Evolutionary conservation across 2,329 filamentous ascomycete species (phyloP), one percentile per base, ranked within the genome.

Genomic region (Cercospora canescens): DNA sequence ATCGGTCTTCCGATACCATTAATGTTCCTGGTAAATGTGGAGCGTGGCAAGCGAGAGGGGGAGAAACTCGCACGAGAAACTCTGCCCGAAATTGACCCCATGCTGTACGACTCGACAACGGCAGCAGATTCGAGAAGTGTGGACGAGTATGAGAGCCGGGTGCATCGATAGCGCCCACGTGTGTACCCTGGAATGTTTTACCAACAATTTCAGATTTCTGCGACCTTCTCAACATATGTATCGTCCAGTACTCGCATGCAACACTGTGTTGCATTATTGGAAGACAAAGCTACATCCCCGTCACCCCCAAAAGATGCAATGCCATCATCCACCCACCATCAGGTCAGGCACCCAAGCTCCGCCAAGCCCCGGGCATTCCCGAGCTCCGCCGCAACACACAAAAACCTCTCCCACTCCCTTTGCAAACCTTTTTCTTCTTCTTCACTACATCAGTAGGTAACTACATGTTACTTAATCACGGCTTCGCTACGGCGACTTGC

Each of bases 1-100:
- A 91, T 99, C 6, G 90, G 91, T 6, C 79, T 96, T 1, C 94
- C 95, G 0, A 89, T 94, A 16, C 92, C 93, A 1, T 81, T 98
- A 59, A 92, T 98, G 79, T 90, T 89, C 76, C 86, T 93, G 62
- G 91, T 99, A 37, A 85, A 97, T 77, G 92, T 96, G 9, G 91
- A 96, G 37, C 75, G 82, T 32, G 82, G 82, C 1, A 79, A 79
- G 66, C 71, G 72, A 8, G 82, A 83, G 55, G 82, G 77, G 18
- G 72, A 74, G 28, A 78, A 77, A 14, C 68, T 84, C 63, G 79
- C 80, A 0, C 74, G 72, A 32, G 80, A 81, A 45, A 69, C 60
- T 8, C 50, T 66, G 28, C 58, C 64, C 1, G 60, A 59, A 14
- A 52, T 60, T 8, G 34, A 39, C 9, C 18, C 39, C 6, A 54